phyloP scores from a whole-genome alignment of 768 basidiomycete species.

The Amanita exitialis region DNA sequence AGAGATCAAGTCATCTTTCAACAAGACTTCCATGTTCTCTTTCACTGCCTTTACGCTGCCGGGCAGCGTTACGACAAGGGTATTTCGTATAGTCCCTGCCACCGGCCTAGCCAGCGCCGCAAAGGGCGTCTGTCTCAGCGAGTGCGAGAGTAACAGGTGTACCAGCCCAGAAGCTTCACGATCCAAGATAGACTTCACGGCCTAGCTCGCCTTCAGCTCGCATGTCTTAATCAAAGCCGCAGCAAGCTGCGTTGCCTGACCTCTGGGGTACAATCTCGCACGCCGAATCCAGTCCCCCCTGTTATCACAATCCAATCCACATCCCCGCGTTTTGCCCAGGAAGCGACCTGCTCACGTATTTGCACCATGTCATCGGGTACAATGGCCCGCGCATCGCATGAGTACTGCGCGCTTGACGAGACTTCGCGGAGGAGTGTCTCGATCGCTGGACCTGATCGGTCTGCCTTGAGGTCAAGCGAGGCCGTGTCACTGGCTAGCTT shows the following conservation, averaged over 20 bases:
- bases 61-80: slow-evolving; percentile 72
- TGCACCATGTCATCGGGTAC: slow-evolving; percentile 55
- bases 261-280: slow-evolving; percentile 78
- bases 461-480: slow-evolving; percentile 31
- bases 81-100: slow-evolving; percentile 59
- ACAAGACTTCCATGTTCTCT: slow-evolving; percentile 60
- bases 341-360: slow-evolving; percentile 39
- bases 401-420: slow-evolving; percentile 14
- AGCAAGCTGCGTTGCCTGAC: slow-evolving; percentile 22
- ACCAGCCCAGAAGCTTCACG: slow-evolving; percentile 64
- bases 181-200: slow-evolving; percentile 53
- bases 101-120: slow-evolving; percentile 80
- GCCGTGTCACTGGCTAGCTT: slow-evolving; percentile 65
- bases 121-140: slow-evolving; percentile 64
- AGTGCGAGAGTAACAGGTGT: slow-evolving; percentile 59
- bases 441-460: slow-evolving; percentile 61
- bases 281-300: slow-evolving; percentile 83
- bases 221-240: background rate
- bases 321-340: slow-evolving; percentile 32
- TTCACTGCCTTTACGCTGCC: slow-evolving; percentile 81
- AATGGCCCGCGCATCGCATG: slow-evolving; percentile 28
- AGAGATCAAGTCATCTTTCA: slow-evolving; percentile 44
- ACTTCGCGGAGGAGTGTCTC: slow-evolving; percentile 30
- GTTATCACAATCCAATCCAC: slow-evolving; percentile 75
- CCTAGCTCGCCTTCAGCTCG: slow-evolving; percentile 24